Evolutionary conservation across 1,139 yeast species (phyloP).

Genomic region (Pichia sp.): DNA sequence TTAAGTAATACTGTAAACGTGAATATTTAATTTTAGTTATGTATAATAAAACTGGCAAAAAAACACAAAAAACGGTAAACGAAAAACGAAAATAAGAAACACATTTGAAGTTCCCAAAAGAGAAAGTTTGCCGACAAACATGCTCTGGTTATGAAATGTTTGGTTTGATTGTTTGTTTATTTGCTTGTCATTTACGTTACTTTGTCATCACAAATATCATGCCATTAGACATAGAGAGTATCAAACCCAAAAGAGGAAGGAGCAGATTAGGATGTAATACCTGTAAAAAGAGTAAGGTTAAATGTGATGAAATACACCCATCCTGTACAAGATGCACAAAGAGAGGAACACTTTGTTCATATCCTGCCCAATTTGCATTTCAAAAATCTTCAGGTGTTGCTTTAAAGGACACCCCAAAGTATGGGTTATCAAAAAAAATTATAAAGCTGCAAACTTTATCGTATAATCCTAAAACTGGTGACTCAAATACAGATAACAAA

Average conservation of each 20-base stretch:
- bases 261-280: constrained; percentile 61
- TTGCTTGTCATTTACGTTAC: background rate
- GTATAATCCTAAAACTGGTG: background rate
- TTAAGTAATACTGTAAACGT: background rate
- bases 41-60: background rate
- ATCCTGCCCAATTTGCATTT: constrained; percentile 5
- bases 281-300: constrained; percentile 81
- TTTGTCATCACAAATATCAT: background rate
- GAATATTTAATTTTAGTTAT: too few relatives aligned
- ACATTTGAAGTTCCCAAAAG: background rate
- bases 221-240: background rate
- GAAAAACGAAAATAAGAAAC: background rate
- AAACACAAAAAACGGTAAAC: background rate
- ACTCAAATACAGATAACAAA: background rate
- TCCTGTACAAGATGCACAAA: constrained; percentile 15
- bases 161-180: background rate
- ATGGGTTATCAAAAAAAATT: constrained; percentile 1
- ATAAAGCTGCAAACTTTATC: background rate
- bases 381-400: background rate
- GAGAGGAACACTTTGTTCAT: constrained; percentile 13
- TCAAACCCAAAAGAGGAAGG: background rate
- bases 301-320: constrained; percentile 87
- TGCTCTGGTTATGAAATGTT: background rate
- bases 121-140: background rate
- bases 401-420: background rate